These are phyloP conservation scores for Dimargaris cristalligena DNA, from an alignment of 192 early-diverging fungal species.

Conservation along the genomic window DNA sequence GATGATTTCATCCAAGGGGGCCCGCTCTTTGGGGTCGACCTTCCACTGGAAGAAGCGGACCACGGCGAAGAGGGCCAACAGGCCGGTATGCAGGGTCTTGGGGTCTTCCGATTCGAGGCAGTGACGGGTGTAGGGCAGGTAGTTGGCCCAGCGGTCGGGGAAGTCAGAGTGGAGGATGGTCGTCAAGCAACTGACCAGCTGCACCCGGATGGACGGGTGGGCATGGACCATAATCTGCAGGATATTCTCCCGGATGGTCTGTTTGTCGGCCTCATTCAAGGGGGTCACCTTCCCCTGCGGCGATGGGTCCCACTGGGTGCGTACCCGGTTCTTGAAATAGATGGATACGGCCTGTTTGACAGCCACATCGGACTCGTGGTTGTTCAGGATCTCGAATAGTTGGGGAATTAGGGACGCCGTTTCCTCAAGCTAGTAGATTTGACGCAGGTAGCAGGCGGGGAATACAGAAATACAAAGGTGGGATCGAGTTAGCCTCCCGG, in stretches of 20 bases:
- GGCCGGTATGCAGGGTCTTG: constrained; percentile 53
- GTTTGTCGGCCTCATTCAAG: constrained; percentile 53
- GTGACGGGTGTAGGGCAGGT: constrained; percentile 42
- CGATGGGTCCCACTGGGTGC: constrained; percentile 44
- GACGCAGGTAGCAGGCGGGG: too few relatives aligned
- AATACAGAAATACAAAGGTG: too few relatives aligned
- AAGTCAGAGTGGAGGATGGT: constrained; percentile 64
- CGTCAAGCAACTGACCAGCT: constrained; percentile 61
- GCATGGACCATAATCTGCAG: constrained; percentile 53
- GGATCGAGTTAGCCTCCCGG: too few relatives aligned
- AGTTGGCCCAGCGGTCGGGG: constrained; percentile 64
- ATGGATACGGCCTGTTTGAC: constrained; percentile 39
- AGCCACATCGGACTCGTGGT: constrained; percentile 17
- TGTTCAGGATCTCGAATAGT: constrained; percentile 23
- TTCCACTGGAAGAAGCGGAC: constrained; percentile 67
- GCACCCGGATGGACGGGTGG: constrained; percentile 60
- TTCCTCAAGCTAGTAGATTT: constrained; percentile 34
- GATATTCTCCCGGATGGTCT: constrained; percentile 51
- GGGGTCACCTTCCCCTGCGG: constrained; percentile 18
- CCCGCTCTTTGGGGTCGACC: constrained; percentile 33
- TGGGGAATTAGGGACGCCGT: constrained; percentile 26
- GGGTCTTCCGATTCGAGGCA: constrained; percentile 47
- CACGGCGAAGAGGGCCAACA: constrained; percentile 62
- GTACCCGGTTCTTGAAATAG: constrained; percentile 80
- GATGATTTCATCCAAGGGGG: constrained; percentile 50